phyloP scores from a whole-genome alignment of 257 asterid genomes.

The Thymus quinquecostatus region DNA sequence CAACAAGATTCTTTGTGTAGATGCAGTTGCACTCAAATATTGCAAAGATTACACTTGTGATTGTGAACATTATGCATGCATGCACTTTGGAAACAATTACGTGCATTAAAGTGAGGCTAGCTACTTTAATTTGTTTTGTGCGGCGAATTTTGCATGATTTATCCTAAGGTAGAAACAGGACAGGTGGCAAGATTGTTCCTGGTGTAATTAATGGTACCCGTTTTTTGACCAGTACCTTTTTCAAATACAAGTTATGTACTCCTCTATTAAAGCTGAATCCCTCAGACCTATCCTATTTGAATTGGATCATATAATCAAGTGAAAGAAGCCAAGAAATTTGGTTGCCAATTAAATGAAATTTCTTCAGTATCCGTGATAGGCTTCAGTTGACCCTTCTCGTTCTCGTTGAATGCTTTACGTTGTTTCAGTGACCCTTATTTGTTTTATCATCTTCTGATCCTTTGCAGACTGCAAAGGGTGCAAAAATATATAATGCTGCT shows the following conservation, averaged over 20 bases:
- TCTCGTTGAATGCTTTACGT: neutral
- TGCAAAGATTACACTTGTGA: neutral
- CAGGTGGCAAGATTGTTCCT: neutral
- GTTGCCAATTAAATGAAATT: slow-evolving; percentile 12
- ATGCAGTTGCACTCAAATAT: slow-evolving; percentile 6
- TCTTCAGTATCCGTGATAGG: neutral
- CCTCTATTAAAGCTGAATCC: slow-evolving; percentile 13
- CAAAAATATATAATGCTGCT: slow-evolving; percentile 79
- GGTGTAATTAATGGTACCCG: neutral
- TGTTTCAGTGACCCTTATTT: slow-evolving; percentile 16
- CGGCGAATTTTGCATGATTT: neutral
- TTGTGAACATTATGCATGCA: slow-evolving; percentile 13
- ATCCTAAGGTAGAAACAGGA: neutral
- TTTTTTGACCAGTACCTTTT: neutral
- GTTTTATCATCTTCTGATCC: slow-evolving; percentile 15
- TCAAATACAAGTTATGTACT: neutral
- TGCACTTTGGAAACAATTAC: slow-evolving; percentile 18
- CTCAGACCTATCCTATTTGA: neutral
- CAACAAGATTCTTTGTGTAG: neutral
- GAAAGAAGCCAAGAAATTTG: neutral
- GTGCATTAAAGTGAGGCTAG: slow-evolving; percentile 15
- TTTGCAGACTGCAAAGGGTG: slow-evolving; percentile 82
- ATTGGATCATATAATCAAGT: slow-evolving; percentile 13
- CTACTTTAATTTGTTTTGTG: slow-evolving; percentile 6
- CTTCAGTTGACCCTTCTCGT: slow-evolving; percentile 9